Conservation (phyloP, 1,284 basidiomycete genomes). For the Ceratobasidium sp. region DNA sequence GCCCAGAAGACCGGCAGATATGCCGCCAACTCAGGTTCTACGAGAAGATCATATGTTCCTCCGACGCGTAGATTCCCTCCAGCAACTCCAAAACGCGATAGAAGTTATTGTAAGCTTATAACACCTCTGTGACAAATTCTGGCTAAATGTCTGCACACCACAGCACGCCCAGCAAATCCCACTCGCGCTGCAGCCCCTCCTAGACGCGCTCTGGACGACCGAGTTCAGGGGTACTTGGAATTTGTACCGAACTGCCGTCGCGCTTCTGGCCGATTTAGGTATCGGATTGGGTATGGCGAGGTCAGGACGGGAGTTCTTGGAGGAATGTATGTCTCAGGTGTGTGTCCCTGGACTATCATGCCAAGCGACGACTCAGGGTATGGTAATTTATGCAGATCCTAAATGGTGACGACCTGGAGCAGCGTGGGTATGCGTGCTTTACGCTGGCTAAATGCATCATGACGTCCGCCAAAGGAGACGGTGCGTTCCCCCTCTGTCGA, state of each 20-base stretch:
- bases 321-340: conserved; percentile 84
- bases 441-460: conserved; percentile 79
- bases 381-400: conserved; percentile 64
- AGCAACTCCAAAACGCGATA: conserved; percentile 30
- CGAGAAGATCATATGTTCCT: conserved; percentile 46
- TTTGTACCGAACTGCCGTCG: conserved; percentile 73
- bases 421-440: conserved; percentile 78
- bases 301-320: conserved; percentile 70
- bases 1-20: conserved; percentile 46
- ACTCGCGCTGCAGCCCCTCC: conserved; percentile 70
- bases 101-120: conserved; percentile 28
- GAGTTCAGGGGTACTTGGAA: conserved; percentile 79
- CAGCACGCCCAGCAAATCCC: conserved; percentile 69
- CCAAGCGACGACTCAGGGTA: background rate
- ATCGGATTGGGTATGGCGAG: conserved; percentile 80
- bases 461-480: conserved; percentile 55
- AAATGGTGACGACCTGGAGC: conserved; percentile 75
- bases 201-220: conserved; percentile 79
- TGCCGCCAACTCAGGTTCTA: conserved; percentile 37
- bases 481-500: conserved; percentile 42
- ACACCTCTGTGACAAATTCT: conserved; percentile 18
- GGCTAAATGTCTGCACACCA: conserved; percentile 19
- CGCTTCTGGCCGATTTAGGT: conserved; percentile 78
- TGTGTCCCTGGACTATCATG: background rate
- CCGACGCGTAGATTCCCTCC: conserved; percentile 17